Evolutionary conservation across 208 protist species (phyloP).

Genomic region (Leishmania arabica): DNA sequence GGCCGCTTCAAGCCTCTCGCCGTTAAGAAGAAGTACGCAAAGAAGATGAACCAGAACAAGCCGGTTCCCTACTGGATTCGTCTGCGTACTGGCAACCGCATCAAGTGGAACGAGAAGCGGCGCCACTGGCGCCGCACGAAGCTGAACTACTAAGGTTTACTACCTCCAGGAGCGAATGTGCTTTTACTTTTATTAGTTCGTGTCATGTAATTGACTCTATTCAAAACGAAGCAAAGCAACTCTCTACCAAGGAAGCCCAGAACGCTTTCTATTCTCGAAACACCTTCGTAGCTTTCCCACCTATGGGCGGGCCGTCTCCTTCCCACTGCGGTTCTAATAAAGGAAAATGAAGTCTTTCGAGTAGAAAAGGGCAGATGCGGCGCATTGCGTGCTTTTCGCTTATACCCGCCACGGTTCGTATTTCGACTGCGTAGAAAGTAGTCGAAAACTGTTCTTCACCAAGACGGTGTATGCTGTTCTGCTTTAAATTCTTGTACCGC

Average conservation of each 20-base stretch:
- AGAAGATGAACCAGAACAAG: conserved; percentile 95
- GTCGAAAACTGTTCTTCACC: not conserved
- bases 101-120: conserved; percentile 96
- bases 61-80: conserved; percentile 94
- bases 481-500: not conserved
- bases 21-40: conserved; percentile 95
- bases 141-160: conserved; percentile 84
- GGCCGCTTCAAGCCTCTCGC: conserved; percentile 92
- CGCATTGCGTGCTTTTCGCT: not conserved
- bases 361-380: not conserved
- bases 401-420: not conserved
- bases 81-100: conserved; percentile 90
- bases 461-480: not conserved
- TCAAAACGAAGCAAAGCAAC: not conserved
- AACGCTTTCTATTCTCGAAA: not conserved
- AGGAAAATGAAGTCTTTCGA: not conserved
- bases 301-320: not conserved
- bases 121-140: conserved; percentile 96
- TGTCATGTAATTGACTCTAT: not conserved
- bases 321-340: not conserved
- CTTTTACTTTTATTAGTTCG: conserved; percentile 11
- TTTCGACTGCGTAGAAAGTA: not conserved
- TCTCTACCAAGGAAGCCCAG: not conserved
- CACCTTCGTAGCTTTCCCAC: no score
- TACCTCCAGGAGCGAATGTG: conserved; percentile 7